Evolutionary conservation across 2,329 filamentous ascomycete species (phyloP).

Genomic region (Pyricularia sp.): DNA sequence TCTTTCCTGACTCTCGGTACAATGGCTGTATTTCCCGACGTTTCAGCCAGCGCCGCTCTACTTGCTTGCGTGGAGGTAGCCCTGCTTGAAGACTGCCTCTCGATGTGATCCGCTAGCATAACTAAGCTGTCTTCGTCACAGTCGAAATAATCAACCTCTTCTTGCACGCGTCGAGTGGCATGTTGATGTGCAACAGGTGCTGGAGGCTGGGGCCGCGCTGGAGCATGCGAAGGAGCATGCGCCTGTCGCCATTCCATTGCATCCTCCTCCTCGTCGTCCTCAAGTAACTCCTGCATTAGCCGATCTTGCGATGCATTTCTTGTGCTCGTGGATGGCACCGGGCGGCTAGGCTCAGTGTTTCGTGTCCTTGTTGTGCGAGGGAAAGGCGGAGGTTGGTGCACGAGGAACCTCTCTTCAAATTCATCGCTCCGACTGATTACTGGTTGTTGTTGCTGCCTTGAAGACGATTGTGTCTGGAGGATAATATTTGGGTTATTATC

Average conservation of each 20-base stretch:
- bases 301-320: neutral
- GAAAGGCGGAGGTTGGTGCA: slow-evolving; percentile 2
- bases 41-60: slow-evolving; percentile 30
- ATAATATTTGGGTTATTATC: slow-evolving; percentile 33
- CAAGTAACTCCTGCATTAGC: slow-evolving; percentile 9
- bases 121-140: slow-evolving; percentile 30
- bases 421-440: neutral
- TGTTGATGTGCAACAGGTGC: neutral
- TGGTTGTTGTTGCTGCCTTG: slow-evolving; percentile 4
- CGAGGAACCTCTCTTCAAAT: neutral
- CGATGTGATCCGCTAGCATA: slow-evolving; percentile 36
- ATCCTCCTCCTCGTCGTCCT: slow-evolving; percentile 11
- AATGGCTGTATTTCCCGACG: slow-evolving; percentile 30
- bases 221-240: neutral
- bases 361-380: slow-evolving; percentile 1
- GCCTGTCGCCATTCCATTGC: slow-evolving; percentile 6
- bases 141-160: slow-evolving; percentile 12
- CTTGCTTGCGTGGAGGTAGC: slow-evolving; percentile 9
- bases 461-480: slow-evolving; percentile 35
- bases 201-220: neutral
- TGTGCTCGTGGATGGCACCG: neutral
- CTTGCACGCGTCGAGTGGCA: slow-evolving; percentile 1
- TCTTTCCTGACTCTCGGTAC: slow-evolving; percentile 18
- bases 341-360: neutral
- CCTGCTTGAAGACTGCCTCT: slow-evolving; percentile 24